Evolutionary conservation across 139 green algal genomes (phyloP).

Genomic region (Chlorella ohadii): DNA sequence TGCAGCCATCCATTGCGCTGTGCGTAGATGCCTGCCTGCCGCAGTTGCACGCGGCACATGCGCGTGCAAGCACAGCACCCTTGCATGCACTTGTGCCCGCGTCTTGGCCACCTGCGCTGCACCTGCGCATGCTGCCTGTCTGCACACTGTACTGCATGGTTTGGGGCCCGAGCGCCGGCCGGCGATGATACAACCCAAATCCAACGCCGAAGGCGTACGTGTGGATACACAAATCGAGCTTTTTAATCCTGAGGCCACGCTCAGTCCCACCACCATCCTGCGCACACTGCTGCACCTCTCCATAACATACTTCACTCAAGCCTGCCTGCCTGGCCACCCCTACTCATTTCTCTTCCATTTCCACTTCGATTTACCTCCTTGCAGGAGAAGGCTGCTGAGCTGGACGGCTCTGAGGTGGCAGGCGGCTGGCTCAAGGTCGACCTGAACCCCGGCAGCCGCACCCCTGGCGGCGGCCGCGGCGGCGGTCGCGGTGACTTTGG

Average conservation of each 20-base stretch:
- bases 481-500: slow-evolving; percentile 48
- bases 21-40: too few species aligned
- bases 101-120: not conserved
- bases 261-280: not conserved
- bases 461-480: slow-evolving; percentile 48
- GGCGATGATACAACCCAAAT: slow-evolving; percentile 35
- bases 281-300: not conserved
- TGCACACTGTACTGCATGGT: not conserved
- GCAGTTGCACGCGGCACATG: too few species aligned
- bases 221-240: slow-evolving; percentile 39
- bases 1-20: too few species aligned
- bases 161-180: not conserved
- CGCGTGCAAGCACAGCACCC: not conserved
- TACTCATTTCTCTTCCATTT: not conserved
- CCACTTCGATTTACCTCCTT: not conserved
- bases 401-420: slow-evolving; percentile 66
- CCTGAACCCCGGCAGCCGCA: slow-evolving; percentile 32
- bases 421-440: slow-evolving; percentile 71
- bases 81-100: not conserved
- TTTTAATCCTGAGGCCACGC: slow-evolving; percentile 37
- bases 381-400: slow-evolving; percentile 57
- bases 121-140: not conserved
- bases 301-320: not conserved
- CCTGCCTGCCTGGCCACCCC: not conserved
- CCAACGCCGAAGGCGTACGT: slow-evolving; percentile 31